Percentiles rank a stretch among this genome's conserved stretches.
phyloP scores from a whole-genome alignment of 352 stramenopile species.

The Globisporangium lucens region DNA sequence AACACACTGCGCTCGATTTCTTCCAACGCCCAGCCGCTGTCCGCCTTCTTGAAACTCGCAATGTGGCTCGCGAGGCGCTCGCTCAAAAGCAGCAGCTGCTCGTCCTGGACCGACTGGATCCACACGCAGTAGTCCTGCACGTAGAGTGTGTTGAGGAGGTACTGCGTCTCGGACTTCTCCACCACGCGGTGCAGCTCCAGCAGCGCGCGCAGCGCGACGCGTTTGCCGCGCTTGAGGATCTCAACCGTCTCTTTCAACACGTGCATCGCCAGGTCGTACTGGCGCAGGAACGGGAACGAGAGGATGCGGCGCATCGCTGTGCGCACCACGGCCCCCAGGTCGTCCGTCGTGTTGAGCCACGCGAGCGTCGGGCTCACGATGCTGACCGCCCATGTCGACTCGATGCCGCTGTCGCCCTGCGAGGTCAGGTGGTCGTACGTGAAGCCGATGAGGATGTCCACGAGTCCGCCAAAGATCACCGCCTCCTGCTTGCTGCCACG shows the following conservation, averaged over 20 bases:
- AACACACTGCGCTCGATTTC: slow-evolving; percentile 67
- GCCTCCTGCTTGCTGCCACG: slow-evolving; percentile 52
- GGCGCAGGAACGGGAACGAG: slow-evolving; percentile 95
- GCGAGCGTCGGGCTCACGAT: slow-evolving; percentile 93
- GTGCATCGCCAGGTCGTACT: slow-evolving; percentile 84
- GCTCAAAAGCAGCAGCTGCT: slow-evolving; percentile 35
- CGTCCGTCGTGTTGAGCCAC: slow-evolving; percentile 89
- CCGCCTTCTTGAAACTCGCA: slow-evolving; percentile 49
- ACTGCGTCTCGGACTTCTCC: slow-evolving; percentile 95
- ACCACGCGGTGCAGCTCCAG: slow-evolving; percentile 91
- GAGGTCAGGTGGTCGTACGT: slow-evolving; percentile 95
- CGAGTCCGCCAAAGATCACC: slow-evolving; percentile 76
- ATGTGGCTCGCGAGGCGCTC: slow-evolving; percentile 29
- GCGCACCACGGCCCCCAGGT: slow-evolving; percentile 64
- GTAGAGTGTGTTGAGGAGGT: slow-evolving; percentile 96
- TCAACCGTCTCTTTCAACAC: slow-evolving; percentile 79
- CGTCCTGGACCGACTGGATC: slow-evolving; percentile 69
- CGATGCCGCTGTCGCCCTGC: slow-evolving; percentile 93
- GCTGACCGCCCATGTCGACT: slow-evolving; percentile 96
- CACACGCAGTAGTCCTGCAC: slow-evolving; percentile 93
- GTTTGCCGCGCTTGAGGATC: slow-evolving; percentile 87
- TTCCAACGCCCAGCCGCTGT: slow-evolving; percentile 75
- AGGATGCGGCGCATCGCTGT: slow-evolving; percentile 88
- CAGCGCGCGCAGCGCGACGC: slow-evolving; percentile 87
- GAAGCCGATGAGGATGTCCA: slow-evolving; percentile 95